Evolutionary conservation across 257 asterid species (phyloP).

Genomic region (Fraxinus americana): DNA sequence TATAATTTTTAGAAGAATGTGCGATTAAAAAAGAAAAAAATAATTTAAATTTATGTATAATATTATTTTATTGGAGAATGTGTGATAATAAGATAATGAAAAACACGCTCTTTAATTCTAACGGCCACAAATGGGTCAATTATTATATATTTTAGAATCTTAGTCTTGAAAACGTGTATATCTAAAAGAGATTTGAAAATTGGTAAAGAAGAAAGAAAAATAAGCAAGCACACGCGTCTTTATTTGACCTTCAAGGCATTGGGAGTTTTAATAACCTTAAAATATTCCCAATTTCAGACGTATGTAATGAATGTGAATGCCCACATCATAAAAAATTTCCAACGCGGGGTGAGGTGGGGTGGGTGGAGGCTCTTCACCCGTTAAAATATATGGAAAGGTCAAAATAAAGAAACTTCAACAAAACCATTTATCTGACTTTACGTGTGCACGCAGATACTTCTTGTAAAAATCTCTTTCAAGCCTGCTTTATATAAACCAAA

Average conservation of each 20-base stretch:
- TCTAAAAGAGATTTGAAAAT: background rate
- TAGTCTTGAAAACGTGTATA: background rate
- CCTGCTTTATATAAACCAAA: conserved; percentile 39
- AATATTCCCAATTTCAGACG: too few relatives aligned
- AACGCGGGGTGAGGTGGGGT: conserved; percentile 20
- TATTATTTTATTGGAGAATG: too few relatives aligned
- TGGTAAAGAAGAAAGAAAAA: background rate
- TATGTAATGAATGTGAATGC: background rate
- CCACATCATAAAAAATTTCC: background rate
- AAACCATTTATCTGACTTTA: conserved; percentile 29
- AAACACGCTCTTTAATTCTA: too few relatives aligned
- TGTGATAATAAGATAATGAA: too few relatives aligned
- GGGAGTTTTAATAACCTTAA: background rate
- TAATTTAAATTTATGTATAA: too few relatives aligned
- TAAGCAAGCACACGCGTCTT: conserved; percentile 22
- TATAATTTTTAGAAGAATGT: too few relatives aligned
- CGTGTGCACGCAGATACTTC: conserved; percentile 19
- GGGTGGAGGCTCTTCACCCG: conserved; percentile 30
- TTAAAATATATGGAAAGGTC: conserved; percentile 31
- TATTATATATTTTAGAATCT: background rate
- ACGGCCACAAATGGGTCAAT: background rate
- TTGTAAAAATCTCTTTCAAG: conserved; percentile 10
- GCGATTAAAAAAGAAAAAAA: too few relatives aligned
- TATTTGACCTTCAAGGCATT: conserved; percentile 19
- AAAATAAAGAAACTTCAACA: conserved; percentile 39